Evolutionary conservation across 805 yeast species (phyloP).

Genomic region (Barnettozyma sucrosica): DNA sequence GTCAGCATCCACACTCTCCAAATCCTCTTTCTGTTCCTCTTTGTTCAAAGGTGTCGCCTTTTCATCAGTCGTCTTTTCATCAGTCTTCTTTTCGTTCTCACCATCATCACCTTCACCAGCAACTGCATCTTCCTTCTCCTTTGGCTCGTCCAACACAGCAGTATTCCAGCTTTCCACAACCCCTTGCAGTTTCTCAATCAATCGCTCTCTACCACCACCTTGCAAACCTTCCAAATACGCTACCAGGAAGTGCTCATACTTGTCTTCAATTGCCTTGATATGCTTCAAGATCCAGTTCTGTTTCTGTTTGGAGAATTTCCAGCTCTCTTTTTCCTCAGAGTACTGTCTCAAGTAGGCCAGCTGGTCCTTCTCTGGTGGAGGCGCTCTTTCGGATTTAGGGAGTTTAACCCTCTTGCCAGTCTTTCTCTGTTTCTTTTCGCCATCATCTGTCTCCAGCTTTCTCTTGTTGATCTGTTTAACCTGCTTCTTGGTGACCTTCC

Average conservation of each 20-base stretch:
- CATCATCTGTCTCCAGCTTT: slow-evolving; percentile 13
- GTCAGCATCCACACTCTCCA: slow-evolving; percentile 25
- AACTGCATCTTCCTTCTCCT: neutral
- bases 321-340: slow-evolving; percentile 46
- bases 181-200: slow-evolving; percentile 54
- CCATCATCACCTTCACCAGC: neutral
- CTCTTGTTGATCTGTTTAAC: slow-evolving; percentile 34
- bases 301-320: slow-evolving; percentile 85
- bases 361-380: slow-evolving; percentile 78
- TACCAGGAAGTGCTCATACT: slow-evolving; percentile 45
- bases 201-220: slow-evolving; percentile 62
- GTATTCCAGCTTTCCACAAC: slow-evolving; percentile 12
- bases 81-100: neutral
- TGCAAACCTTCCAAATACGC: slow-evolving; percentile 55
- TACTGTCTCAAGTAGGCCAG: slow-evolving; percentile 57
- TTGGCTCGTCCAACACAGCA: neutral
- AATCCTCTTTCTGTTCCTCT: slow-evolving; percentile 9
- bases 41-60: too few relatives aligned
- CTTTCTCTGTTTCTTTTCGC: slow-evolving; percentile 33
- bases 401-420: slow-evolving; percentile 65
- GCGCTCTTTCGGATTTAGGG: slow-evolving; percentile 60
- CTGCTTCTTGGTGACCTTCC: slow-evolving; percentile 36
- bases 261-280: slow-evolving; percentile 43
- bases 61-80: slow-evolving; percentile 2
- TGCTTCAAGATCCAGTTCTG: slow-evolving; percentile 81